Evolutionary conservation across 352 stramenopile species (phyloP).

Genomic region (Pythium chondricola): DNA sequence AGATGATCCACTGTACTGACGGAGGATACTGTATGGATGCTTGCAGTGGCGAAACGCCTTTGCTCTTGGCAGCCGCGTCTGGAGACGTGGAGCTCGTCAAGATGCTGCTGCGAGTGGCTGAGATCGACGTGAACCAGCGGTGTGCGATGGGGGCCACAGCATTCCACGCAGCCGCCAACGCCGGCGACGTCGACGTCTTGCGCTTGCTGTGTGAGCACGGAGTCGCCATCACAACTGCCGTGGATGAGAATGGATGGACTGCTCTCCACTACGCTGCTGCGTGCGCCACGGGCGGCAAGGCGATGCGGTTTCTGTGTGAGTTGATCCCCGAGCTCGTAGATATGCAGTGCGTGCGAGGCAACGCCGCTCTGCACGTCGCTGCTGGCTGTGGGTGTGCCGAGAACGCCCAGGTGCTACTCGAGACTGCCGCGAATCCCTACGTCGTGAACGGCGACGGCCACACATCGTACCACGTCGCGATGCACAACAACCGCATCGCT

Average conservation of each 20-base stretch:
- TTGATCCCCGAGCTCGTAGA: conserved; percentile 44
- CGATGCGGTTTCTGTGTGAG: conserved; percentile 53
- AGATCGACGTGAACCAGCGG: conserved; percentile 34
- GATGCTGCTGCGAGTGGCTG: conserved; percentile 17
- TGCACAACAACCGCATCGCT: conserved; percentile 49
- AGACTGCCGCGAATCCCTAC: conserved; percentile 51
- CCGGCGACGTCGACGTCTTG: conserved; percentile 42
- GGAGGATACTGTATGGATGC: background rate
- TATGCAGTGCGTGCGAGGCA: conserved; percentile 37
- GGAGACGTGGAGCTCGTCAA: conserved; percentile 29
- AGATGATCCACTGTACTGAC: background rate
- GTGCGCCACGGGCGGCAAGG: conserved; percentile 27
- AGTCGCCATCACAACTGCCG: conserved; percentile 12
- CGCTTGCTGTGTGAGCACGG: conserved; percentile 44
- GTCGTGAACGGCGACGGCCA: conserved; percentile 32
- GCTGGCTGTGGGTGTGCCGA: conserved; percentile 47
- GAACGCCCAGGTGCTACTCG: conserved; percentile 41
- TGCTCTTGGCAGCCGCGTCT: conserved; percentile 52
- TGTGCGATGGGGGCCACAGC: conserved; percentile 42
- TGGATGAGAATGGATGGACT: conserved; percentile 60
- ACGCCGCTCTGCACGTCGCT: conserved; percentile 58
- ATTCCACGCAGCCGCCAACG: conserved; percentile 54
- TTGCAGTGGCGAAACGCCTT: conserved; percentile 37
- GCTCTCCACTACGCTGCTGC: conserved; percentile 55
- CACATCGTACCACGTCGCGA: conserved; percentile 45